These are phyloP conservation scores for Dillenia turbinata DNA, from an alignment of 164 flowering plant species.

Conservation along the genomic window DNA sequence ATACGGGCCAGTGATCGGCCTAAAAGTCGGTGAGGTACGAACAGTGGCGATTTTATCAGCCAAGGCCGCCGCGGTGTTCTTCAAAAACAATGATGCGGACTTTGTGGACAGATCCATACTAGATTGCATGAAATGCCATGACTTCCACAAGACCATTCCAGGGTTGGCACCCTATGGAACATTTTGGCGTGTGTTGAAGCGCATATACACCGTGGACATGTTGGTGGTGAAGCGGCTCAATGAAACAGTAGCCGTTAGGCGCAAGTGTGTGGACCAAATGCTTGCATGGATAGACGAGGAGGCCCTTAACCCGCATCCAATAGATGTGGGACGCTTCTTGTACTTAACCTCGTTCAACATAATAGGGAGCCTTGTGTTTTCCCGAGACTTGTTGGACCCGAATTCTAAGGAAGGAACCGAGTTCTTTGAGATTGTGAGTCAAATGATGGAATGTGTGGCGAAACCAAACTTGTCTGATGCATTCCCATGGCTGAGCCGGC, in stretches of 20 bases:
- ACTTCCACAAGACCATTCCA: conserved; percentile 36
- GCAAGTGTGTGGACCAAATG: conserved; percentile 34
- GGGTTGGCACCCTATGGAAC: conserved; percentile 43
- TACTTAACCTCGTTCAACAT: conserved; percentile 53
- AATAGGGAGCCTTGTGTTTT: conserved; percentile 49
- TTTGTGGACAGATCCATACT: conserved; percentile 42
- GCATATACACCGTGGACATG: conserved; percentile 38
- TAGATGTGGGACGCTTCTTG: conserved; percentile 41
- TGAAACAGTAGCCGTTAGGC: conserved; percentile 20
- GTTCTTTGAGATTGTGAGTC: conserved; percentile 37
- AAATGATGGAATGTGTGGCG: conserved; percentile 44
- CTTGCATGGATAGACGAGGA: conserved; percentile 25
- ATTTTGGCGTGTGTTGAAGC: conserved; percentile 52
- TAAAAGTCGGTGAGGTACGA: conserved; percentile 43
- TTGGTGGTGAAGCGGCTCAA: conserved; percentile 37
- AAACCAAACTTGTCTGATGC: conserved; percentile 51
- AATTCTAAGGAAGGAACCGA: conserved; percentile 35
- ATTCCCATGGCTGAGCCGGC: conserved; percentile 32
- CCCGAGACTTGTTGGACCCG: conserved; percentile 42
- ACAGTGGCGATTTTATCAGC: conserved; percentile 44
- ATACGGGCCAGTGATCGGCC: conserved; percentile 51
- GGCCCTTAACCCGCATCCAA: background rate
- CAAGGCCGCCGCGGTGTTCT: conserved; percentile 38
- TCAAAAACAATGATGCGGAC: conserved; percentile 39
- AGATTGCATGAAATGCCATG: conserved; percentile 43